A percentile compares a stretch with the other conserved stretches of the same genome.
Evolutionary conservation across 345 rosid genomes (phyloP).

Genomic region (Cardiospermum halicacabum): DNA sequence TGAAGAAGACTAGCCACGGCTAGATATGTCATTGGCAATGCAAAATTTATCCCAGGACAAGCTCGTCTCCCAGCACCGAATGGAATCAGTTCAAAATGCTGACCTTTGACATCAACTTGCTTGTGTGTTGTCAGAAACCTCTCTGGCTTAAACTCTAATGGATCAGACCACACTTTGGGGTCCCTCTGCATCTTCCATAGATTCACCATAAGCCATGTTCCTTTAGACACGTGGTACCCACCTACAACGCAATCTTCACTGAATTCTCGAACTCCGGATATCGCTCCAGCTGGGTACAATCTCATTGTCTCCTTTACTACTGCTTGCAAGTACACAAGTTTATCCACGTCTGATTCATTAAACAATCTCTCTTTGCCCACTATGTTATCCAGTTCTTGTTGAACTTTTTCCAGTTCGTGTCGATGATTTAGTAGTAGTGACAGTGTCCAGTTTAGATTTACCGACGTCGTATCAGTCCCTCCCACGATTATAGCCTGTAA

Average conservation of each 20-base stretch:
- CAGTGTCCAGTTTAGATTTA: neutral
- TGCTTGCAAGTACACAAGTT: constrained; percentile 33
- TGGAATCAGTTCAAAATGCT: constrained; percentile 33
- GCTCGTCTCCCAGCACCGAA: constrained; percentile 42
- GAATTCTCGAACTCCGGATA: constrained; percentile 25
- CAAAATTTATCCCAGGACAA: constrained; percentile 32
- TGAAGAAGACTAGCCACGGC: constrained; percentile 30
- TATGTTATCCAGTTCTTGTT: constrained; percentile 21
- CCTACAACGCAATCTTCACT: constrained; percentile 23
- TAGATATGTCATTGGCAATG: constrained; percentile 22
- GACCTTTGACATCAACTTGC: constrained; percentile 30
- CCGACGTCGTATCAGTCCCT: constrained; percentile 19
- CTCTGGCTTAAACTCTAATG: constrained; percentile 32
- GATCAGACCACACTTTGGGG: constrained; percentile 29
- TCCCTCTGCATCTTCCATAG: constrained; percentile 32
- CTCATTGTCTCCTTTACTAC: constrained; percentile 38
- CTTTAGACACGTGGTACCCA: constrained; percentile 26
- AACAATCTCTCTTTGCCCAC: constrained; percentile 25
- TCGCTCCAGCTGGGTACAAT: constrained; percentile 30
- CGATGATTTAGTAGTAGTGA: constrained; percentile 21
- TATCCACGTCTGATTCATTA: constrained; percentile 22
- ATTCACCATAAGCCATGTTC: constrained; percentile 28
- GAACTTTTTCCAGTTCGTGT: constrained; percentile 8
- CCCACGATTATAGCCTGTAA: constrained; percentile 23
- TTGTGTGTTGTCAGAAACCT: constrained; percentile 30